Conservation (phyloP, 1,284 basidiomycete genomes). For the Rhodofomes roseus region DNA sequence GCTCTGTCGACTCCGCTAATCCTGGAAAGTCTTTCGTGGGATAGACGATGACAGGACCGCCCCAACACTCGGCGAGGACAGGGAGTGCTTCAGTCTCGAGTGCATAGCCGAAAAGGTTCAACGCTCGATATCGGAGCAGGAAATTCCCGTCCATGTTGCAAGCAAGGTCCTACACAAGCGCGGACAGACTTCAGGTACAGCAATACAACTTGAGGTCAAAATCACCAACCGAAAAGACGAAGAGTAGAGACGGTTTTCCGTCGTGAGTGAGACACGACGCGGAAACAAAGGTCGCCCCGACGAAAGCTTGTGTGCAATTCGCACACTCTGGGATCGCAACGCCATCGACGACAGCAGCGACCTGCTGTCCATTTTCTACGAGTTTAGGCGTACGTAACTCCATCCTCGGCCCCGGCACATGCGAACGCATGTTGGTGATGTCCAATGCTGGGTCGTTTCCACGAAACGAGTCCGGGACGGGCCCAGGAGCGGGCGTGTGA, state of each 20-base stretch:
- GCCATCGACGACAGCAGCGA: neutral
- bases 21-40: slow-evolving; percentile 79
- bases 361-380: neutral
- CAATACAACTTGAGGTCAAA: too few relatives aligned
- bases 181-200: neutral
- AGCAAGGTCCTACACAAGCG: neutral
- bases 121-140: neutral
- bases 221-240: neutral
- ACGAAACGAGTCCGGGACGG: neutral
- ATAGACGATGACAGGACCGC: slow-evolving; percentile 55
- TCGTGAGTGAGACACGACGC: neutral
- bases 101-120: neutral
- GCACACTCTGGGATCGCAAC: neutral
- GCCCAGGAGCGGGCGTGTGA: neutral
- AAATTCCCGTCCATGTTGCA: neutral
- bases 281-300: neutral
- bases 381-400: neutral
- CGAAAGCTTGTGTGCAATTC: neutral
- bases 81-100: neutral
- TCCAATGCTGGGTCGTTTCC: neutral
- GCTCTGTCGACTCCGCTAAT: slow-evolving; percentile 60
- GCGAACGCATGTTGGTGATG: neutral
- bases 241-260: neutral
- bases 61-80: slow-evolving; percentile 11
- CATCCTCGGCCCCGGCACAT: neutral